Conservation (phyloP, 306 rosid genomes). For the Gastrolobium bilobum region DNA sequence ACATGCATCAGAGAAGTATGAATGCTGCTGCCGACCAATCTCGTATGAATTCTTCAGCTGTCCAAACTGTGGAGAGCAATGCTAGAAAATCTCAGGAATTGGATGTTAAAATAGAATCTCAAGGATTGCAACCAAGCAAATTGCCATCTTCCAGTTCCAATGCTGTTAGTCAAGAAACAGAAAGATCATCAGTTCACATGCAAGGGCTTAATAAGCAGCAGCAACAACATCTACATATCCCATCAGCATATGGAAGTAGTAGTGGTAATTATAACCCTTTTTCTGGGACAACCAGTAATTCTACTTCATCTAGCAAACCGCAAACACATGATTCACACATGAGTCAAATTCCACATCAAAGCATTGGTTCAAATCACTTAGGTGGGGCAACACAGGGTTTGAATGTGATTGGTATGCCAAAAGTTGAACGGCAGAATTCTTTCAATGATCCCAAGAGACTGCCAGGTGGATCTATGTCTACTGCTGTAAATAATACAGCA, state of each 20-base stretch:
- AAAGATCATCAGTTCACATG: conserved; percentile 61
- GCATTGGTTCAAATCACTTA: conserved; percentile 60
- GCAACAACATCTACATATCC: conserved; percentile 67
- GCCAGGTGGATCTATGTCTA: conserved; percentile 67
- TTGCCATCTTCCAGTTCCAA: conserved; percentile 63
- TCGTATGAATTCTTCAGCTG: conserved; percentile 60
- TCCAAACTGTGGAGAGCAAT: conserved; percentile 61
- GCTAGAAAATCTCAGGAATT: conserved; percentile 61
- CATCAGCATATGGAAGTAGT: conserved; percentile 72
- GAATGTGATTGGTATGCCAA: conserved; percentile 57
- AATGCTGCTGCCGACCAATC: conserved; percentile 63
- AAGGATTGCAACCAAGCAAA: conserved; percentile 63
- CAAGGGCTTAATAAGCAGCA: conserved; percentile 74
- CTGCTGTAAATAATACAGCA: conserved; percentile 58
- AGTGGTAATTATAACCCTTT: conserved; percentile 67
- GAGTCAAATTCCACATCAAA: conserved; percentile 72
- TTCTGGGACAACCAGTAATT: conserved; percentile 66
- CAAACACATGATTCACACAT: conserved; percentile 69
- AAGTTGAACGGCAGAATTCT: conserved; percentile 64
- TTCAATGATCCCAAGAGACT: conserved; percentile 65
- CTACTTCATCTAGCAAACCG: conserved; percentile 61
- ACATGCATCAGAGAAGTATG: conserved; percentile 71
- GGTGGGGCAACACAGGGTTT: conserved; percentile 66
- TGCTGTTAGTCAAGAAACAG: conserved; percentile 67
- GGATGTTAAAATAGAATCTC: conserved; percentile 62